Percentiles rank a stretch among this genome's conserved stretches.
Evolutionary conservation across 306 rosid genomes (phyloP).

Genomic region (Castanospermum australe): DNA sequence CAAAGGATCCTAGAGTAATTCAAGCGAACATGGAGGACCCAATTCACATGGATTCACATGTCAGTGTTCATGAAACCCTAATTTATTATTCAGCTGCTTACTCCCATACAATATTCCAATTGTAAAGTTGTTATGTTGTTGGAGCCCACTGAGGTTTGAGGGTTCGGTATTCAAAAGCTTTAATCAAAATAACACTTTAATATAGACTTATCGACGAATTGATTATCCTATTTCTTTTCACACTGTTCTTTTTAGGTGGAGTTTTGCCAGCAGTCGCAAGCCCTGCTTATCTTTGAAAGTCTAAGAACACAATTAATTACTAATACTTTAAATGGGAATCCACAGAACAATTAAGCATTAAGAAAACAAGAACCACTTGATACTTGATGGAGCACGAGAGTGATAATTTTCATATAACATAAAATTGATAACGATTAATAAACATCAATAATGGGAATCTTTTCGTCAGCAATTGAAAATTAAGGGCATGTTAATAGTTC

Average conservation of each 20-base stretch:
- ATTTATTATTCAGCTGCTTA: slow-evolving; percentile 27
- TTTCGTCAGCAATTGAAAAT: slow-evolving; percentile 17
- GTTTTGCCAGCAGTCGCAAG: slow-evolving; percentile 19
- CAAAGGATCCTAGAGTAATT: slow-evolving; percentile 28
- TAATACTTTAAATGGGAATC: slow-evolving; percentile 37
- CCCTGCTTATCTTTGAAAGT: slow-evolving; percentile 12
- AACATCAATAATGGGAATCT: slow-evolving; percentile 24
- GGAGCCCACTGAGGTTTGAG: slow-evolving; percentile 34
- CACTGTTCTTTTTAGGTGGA: slow-evolving; percentile 5
- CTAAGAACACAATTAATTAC: slow-evolving; percentile 19
- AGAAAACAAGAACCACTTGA: slow-evolving; percentile 32
- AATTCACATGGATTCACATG: slow-evolving; percentile 74
- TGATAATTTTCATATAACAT: not conserved
- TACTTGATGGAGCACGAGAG: slow-evolving; percentile 27
- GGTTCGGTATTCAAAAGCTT: slow-evolving; percentile 22
- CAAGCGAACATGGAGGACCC: slow-evolving; percentile 55
- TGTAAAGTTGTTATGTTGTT: slow-evolving; percentile 30
- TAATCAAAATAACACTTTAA: slow-evolving; percentile 26
- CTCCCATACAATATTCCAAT: slow-evolving; percentile 29
- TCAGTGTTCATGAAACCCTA: slow-evolving; percentile 29
- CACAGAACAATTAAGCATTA: slow-evolving; percentile 39
- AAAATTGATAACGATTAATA: not conserved
- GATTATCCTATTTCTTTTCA: slow-evolving; percentile 18
- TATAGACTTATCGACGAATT: slow-evolving; percentile 33
- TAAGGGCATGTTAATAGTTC: slow-evolving; percentile 23